A percentile compares a stretch with the other conserved stretches of the same genome.
phyloP scores from a whole-genome alignment of 1,284 basidiomycete genomes.

The Microbotryum intermedium region DNA sequence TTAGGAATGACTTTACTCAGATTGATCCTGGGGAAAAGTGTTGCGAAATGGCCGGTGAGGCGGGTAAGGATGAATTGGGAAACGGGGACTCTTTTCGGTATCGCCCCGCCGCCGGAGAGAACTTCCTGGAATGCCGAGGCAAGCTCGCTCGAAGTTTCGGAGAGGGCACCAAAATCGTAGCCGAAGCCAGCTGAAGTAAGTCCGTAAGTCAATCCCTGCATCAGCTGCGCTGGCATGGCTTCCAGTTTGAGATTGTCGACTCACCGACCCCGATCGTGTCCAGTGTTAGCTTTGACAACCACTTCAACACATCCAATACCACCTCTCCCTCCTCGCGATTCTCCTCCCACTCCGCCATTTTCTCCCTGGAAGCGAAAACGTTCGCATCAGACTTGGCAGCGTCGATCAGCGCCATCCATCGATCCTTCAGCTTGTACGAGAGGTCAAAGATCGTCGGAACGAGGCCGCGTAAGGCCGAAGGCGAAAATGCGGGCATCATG shows the following conservation, averaged over 20 bases:
- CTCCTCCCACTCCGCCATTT: constrained; percentile 4
- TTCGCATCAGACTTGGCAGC: constrained; percentile 5
- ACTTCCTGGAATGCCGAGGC: constrained; percentile 29
- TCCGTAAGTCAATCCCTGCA: neutral
- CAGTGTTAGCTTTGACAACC: constrained; percentile 33
- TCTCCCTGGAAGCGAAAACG: constrained; percentile 21
- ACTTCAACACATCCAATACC: constrained; percentile 31
- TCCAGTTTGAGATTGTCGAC: constrained; percentile 18
- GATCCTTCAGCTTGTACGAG: constrained; percentile 42
- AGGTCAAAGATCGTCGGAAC: constrained; percentile 58
- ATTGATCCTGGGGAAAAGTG: constrained; percentile 13
- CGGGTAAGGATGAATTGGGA: constrained; percentile 3
- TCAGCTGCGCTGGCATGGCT: neutral
- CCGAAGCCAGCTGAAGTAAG: constrained; percentile 21
- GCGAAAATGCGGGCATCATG: constrained; percentile 51
- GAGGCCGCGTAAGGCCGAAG: constrained; percentile 50
- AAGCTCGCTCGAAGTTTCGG: constrained; percentile 30
- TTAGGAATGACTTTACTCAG: constrained; percentile 18
- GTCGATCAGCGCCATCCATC: constrained; percentile 12
- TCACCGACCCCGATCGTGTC: constrained; percentile 36
- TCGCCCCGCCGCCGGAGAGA: constrained; percentile 4
- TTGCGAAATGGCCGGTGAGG: constrained; percentile 7
- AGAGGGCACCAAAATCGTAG: constrained; percentile 31
- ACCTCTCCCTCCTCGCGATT: constrained; percentile 6
- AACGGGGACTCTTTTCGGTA: neutral